Evolutionary conservation across 164 flowering plant genomes (phyloP).

Genomic region (Pachysandra terminalis): DNA sequence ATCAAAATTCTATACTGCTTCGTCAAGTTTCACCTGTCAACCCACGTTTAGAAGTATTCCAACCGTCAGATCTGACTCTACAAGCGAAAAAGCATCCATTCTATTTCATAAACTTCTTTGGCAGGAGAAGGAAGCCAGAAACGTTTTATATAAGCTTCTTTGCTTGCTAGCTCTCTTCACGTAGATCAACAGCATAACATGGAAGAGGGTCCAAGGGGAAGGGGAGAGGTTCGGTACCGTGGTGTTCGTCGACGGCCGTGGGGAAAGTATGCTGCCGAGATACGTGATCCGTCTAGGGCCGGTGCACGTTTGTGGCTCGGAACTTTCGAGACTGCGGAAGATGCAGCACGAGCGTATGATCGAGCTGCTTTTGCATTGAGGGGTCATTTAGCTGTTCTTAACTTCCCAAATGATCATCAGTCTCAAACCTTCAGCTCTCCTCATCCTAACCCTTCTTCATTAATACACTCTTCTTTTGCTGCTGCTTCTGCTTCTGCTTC

Average conservation of each 20-base stretch:
- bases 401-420: conserved; percentile 18
- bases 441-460: neutral
- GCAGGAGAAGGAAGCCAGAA: no score
- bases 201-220: conserved; percentile 1
- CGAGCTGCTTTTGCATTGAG: conserved; percentile 20
- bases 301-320: conserved; percentile 23
- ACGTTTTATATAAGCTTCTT: no score
- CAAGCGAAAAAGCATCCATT: no score
- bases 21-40: no score
- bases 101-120: no score
- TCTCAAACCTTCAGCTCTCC: neutral
- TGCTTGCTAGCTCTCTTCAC: no score
- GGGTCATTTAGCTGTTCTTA: conserved; percentile 21
- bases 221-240: conserved; percentile 3
- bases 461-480: no score
- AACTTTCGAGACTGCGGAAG: conserved; percentile 22
- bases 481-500: neutral
- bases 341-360: conserved; percentile 24
- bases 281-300: conserved; percentile 17
- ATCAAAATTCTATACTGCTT: no score
- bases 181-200: neutral
- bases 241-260: conserved; percentile 23
- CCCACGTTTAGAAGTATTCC: no score
- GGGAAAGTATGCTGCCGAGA: conserved; percentile 23
- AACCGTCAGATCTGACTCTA: no score